Conservation (phyloP, 768 basidiomycete genomes). For the Lyophyllum semitale region DNA sequence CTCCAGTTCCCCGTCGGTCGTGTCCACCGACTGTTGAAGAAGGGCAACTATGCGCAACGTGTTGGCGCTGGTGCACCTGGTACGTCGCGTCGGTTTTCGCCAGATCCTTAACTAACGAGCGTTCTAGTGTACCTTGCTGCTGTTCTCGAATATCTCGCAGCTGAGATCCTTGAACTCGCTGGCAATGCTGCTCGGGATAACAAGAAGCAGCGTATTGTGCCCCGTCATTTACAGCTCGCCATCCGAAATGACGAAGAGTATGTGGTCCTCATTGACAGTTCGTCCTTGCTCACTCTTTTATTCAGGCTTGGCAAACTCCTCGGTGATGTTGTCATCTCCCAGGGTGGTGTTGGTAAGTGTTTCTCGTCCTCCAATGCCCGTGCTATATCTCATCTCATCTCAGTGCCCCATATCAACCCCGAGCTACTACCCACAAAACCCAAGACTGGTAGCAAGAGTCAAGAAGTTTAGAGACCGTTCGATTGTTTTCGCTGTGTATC, state of each 20-base stretch:
- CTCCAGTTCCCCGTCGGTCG: constrained; percentile 82
- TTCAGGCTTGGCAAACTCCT: constrained; percentile 75
- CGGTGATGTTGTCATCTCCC: constrained; percentile 85
- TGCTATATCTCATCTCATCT: neutral
- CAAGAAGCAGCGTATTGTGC: constrained; percentile 87
- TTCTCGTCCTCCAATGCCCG: neutral
- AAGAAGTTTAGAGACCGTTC: constrained; percentile 21
- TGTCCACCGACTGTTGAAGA: constrained; percentile 77
- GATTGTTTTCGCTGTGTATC: constrained; percentile 3
- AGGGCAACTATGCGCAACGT: constrained; percentile 78
- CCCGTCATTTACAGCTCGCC: constrained; percentile 83
- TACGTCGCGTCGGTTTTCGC: constrained; percentile 21
- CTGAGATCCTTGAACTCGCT: constrained; percentile 84
- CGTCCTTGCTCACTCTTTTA: neutral
- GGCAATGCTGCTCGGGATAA: constrained; percentile 74
- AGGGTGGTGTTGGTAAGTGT: constrained; percentile 76
- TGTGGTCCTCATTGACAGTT: constrained; percentile 19
- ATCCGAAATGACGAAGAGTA: constrained; percentile 81
- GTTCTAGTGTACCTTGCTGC: constrained; percentile 76
- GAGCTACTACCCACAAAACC: constrained; percentile 45
- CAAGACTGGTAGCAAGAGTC: constrained; percentile 29
- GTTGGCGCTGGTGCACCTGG: constrained; percentile 79
- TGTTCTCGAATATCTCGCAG: constrained; percentile 81
- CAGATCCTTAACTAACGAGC: neutral
- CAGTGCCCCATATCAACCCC: constrained; percentile 36